Conservation (phyloP, 495 filamentous ascomycete species). For the Bacidia gigantensis region DNA sequence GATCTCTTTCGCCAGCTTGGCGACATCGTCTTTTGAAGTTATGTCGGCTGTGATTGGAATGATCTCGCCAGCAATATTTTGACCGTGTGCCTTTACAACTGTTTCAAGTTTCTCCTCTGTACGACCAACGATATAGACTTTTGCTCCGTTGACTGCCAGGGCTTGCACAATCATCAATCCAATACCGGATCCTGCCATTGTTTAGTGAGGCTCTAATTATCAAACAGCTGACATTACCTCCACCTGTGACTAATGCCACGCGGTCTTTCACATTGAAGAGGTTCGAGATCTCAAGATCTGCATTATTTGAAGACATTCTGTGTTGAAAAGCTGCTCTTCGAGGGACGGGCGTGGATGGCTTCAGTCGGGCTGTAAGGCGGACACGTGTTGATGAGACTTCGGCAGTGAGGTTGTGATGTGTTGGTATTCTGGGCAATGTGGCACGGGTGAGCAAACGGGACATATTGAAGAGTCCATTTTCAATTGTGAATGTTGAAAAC, state of each 20-base stretch:
- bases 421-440: background rate
- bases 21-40: constrained; percentile 33
- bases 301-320: constrained; percentile 31
- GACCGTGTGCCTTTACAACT: constrained; percentile 32
- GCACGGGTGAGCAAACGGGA: background rate
- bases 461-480: background rate
- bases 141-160: constrained; percentile 43
- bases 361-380: background rate
- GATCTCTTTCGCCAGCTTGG: constrained; percentile 31
- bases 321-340: background rate
- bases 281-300: constrained; percentile 32
- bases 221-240: constrained; percentile 23
- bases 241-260: constrained; percentile 45
- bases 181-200: constrained; percentile 31
- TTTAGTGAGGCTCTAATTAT: constrained; percentile 10
- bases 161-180: constrained; percentile 42
- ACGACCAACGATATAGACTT: constrained; percentile 47
- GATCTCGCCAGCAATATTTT: constrained; percentile 39
- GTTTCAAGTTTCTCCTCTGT: constrained; percentile 40
- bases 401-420: background rate
- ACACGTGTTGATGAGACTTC: background rate
- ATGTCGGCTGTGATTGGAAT: constrained; percentile 42
- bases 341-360: background rate
- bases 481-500: background rate
- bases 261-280: constrained; percentile 44